Evolutionary conservation across 208 protist species (phyloP), one percentile per base, ranked within the genome.

Genomic region (Leishmania mexicana): DNA sequence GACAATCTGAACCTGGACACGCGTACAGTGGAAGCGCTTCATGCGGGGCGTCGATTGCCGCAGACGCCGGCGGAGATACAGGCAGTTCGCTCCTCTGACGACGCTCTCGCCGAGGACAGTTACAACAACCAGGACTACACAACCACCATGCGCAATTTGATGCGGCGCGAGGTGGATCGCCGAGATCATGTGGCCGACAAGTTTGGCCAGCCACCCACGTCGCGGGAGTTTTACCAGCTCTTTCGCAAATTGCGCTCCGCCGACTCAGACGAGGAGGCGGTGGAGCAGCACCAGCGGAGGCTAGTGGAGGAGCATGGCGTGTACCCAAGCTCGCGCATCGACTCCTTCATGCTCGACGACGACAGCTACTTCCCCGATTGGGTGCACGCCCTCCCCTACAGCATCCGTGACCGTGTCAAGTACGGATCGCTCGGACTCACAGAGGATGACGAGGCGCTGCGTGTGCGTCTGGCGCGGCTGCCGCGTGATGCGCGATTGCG

Each of bases 331-430:
- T 80, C 86, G 17, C 89, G 95, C 15, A 89, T 98, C 28, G 95
- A 98, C 81, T 91, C 95, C 2, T 98, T 92, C 80, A 97, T 98
- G 93, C 83, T 98, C 35, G 92, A 95, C 65, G 91, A 98, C 81
- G 94, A 95, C 68, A 87, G 82, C 17, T 94, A 93, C 84, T 98
- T 97, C 83, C 95, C 95, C 0, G 85, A 83, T 1, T 98, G 95
- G 94, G 95, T 97, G 54, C 81, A 94, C 45, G 94, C 87, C n/a
- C 87, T 98, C 40, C 92, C 93, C 19, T 95, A 96, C 83, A 89
- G 87, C 38, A 83, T 98, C 40, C 92, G 95, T 13, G 95, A 98
- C 83, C 92, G 91, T 51, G 95, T 98, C 28, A 96, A 96, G 86
- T 98, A 93, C 80, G 95, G 95, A n/a, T 79, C 87, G 28, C 86